Evolutionary conservation across 2,329 filamentous ascomycete genomes (phyloP), one percentile per base, ranked within the genome.

Genomic region (Cryphonectria carpinicola): DNA sequence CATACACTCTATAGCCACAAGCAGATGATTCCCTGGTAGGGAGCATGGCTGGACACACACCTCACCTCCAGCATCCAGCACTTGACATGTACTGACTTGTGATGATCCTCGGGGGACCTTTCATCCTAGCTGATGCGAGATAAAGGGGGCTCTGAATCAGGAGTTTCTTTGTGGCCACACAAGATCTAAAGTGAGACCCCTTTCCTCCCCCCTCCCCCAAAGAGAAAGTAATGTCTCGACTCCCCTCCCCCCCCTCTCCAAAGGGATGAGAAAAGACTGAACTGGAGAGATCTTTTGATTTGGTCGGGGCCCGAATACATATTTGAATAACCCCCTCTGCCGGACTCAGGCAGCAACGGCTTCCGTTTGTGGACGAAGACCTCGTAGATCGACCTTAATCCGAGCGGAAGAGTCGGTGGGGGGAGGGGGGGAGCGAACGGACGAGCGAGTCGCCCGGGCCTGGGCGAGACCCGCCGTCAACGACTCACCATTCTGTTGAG

Each of bases 321-420:
- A 64, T 37, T 17, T 49, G 17, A 49, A 6, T 39, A 62, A 28
- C 43, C n/a, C n/a, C 32, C 61, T 58, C 17, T 43, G 17, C 56
- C 28, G 41, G 17, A 14, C 60, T 43, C 60, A 35, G 43, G 46
- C 46, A n/a, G 35, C 22, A 46, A 35, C 64, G 68, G 41, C 63
- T 64, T 43, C 37, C 64, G 65, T 46, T 64, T 58, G 43, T 61
- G 28, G 64, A 58, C 46, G 22, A 46, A 37, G n/a, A 32, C 35
- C 43, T 70, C 68, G 68, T 70, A 67, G 13, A 54, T 66, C 68
- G 64, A 70, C 35, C 22, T 65, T 67, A 54, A 46, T 63, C 68
- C 68, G 68, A 69, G 65, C 68, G 65, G 65, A 70, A 67, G 37
- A n/a, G 54, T 70, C 68, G 64, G 68, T 43, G 68, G 46, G 52